Conservation (phyloP, 176 grass and related monocot species). For the Avena insularis region DNA sequence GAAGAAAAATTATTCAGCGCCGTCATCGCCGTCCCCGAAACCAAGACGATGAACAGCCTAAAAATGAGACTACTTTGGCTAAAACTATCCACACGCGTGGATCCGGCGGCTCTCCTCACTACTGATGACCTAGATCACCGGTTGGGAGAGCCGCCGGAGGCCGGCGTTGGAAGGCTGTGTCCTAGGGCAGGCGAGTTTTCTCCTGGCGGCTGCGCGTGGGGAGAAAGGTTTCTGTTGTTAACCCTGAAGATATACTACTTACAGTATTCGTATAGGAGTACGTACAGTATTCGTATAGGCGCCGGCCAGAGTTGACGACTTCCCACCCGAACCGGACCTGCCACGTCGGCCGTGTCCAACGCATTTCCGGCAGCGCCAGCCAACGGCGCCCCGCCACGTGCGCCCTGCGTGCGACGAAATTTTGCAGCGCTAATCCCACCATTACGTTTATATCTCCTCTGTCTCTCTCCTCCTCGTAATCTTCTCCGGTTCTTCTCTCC, state of each 20-base stretch:
- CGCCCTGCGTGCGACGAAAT: neutral
- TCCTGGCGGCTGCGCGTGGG: no score
- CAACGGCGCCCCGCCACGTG: conserved; percentile 22
- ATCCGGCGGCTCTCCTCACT: no score
- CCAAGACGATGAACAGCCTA: no score
- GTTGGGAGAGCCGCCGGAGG: no score
- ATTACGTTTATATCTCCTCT: neutral
- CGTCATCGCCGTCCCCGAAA: no score
- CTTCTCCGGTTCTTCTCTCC: conserved; percentile 23
- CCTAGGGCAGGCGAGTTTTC: no score
- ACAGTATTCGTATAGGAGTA: neutral
- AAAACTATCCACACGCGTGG: no score
- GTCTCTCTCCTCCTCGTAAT: conserved; percentile 30
- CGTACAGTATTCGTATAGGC: neutral
- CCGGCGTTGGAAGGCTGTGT: no score
- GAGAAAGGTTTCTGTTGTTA: no score
- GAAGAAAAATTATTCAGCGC: no score
- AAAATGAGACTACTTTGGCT: no score
- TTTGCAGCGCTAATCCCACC: conserved; percentile 30
- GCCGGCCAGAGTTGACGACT: neutral
- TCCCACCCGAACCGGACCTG: conserved; percentile 33
- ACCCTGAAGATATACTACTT: neutral
- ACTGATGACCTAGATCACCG: no score
- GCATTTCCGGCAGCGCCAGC: conserved; percentile 19
- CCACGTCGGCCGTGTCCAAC: conserved; percentile 49